Base-by-base conservation (phyloP, 1,139 yeast genomes). In the Pichia sp. region DNA sequence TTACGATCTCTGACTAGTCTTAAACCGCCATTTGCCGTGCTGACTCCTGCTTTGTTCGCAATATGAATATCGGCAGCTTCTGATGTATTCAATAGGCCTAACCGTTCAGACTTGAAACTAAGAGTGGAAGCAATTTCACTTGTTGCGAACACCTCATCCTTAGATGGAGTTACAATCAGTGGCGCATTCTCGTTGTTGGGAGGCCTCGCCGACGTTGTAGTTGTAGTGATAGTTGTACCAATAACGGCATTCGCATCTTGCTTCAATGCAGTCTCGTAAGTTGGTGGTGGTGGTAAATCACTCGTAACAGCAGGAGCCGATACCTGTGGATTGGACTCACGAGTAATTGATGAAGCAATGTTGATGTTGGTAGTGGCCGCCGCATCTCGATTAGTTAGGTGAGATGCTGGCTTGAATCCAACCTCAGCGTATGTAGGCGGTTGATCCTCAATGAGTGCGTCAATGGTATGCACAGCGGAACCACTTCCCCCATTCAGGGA, bases 381-480 rank as follows among this genome's bases (percentile, higher is more conserved):
- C n/a, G n/a, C n/a, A n/a, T n/a, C n/a, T n/a, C n/a, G n/a, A n/a
- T n/a, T n/a, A n/a, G n/a, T n/a, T n/a, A n/a, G n/a, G n/a, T n/a
- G n/a, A n/a, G n/a, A n/a, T n/a, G n/a, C 30, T 22, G 15, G 10
- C 18, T 29, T 26, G 14, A 32, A 29, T 11, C 35, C 37, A 25
- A 35, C 30, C 9, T 41, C 42, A 12, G 33, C 31, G 26, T 44
- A 44, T 11, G 27, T 34, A 1, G 47, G 47, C 1, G 45, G 45
- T 25, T 34, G 18, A 2, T 4, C 7, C 3, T 25, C 33, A n/a
- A 21, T 17, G 10, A 14, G 5, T 10, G 11, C 30, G 22, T 39
- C 42, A 21, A 39, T 39, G 2, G 35, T 39, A 27, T 39, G 33
- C 14, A 22, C 32, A 27, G 36, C 42, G 15, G 37, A 37, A 1